These are phyloP conservation scores for Poteriospumella lacustris DNA, from an alignment of 108 stramenopile species.

Conservation along the genomic window DNA sequence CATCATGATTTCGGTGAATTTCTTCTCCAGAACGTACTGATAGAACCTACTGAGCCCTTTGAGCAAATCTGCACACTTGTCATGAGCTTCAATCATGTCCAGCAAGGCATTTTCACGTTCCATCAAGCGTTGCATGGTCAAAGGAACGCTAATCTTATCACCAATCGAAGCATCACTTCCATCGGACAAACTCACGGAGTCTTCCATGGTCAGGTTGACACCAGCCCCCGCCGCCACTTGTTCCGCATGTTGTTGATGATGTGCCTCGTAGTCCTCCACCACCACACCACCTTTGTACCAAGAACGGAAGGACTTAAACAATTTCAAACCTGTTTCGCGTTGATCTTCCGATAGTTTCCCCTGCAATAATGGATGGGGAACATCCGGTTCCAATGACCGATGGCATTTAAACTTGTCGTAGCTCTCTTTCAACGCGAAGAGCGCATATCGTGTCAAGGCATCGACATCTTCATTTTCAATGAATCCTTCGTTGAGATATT, in stretches of 20 bases:
- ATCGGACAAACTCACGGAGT: not conserved
- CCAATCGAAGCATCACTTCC: not conserved
- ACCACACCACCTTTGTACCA: not conserved
- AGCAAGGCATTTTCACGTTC: not conserved
- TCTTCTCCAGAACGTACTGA: not conserved
- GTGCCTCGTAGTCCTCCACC: not conserved
- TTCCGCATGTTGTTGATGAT: too few species aligned
- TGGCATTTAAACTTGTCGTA: too few species aligned
- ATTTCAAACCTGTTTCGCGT: not conserved
- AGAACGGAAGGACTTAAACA: not conserved
- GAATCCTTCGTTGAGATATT: not conserved
- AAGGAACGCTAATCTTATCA: not conserved
- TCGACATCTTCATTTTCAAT: not conserved
- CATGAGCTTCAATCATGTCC: not conserved
- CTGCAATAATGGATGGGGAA: too few species aligned
- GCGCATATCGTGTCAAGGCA: not conserved
- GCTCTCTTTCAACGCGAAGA: not conserved
- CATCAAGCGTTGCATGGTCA: not conserved
- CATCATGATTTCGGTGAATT: not conserved
- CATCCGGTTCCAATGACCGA: too few species aligned
- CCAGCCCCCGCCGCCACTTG: not conserved
- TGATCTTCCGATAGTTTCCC: too few species aligned
- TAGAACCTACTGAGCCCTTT: not conserved
- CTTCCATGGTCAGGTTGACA: not conserved
- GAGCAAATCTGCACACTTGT: not conserved